Base-by-base conservation (phyloP, 2,329 filamentous ascomycete genomes). In the Orbilia brochopaga region DNA sequence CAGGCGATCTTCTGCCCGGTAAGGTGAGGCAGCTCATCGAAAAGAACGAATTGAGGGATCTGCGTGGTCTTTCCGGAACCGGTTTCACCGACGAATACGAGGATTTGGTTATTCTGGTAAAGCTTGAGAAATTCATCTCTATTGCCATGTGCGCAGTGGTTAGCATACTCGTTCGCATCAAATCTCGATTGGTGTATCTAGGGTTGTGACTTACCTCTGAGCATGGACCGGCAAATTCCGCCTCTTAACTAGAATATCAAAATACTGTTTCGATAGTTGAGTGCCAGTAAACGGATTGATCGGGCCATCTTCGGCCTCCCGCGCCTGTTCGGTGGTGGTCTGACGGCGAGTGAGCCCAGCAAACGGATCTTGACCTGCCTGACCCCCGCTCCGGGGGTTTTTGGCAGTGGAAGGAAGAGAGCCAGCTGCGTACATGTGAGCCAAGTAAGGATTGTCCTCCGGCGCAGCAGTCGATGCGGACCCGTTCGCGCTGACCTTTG, bases 51-150 rank as follows among this genome's bases (percentile, higher is more conserved):
- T 80, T 99, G 94, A 1, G 94, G 94, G 73, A 99, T 97, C 83
- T 99, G 94, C 0, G 94, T 99, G 2, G 94, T 99, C 83, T 99
- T 99, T 82, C 94, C 94, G 75, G 94, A 99, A 86, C 95, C 94
- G 7, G 94, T 99, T 84, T 99, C 94, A 83, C 94, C 94, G 75
- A 99, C 94, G 78, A 99, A 97, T 77, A 99, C 94, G 73, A 99
- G 87, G 76, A 99, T 97, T 81, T 99, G 94, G 23, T 88, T 91
- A 77, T 89, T 87, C 77, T 99, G 95, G 81, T 95, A 99, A 78
- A 96, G 86, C 78, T 92, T 83, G 70, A 99, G 85, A 79, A 99
- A 99, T 79, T 99, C 94, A 80, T 94, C 87, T 80, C 90, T 90
- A 48, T 24, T 17, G 54, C 24, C 50, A 46, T 63, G 52, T 27